Evolutionary conservation across 1,284 basidiomycete species (phyloP).

Genomic region (Austroboletus novae-zelandiae): DNA sequence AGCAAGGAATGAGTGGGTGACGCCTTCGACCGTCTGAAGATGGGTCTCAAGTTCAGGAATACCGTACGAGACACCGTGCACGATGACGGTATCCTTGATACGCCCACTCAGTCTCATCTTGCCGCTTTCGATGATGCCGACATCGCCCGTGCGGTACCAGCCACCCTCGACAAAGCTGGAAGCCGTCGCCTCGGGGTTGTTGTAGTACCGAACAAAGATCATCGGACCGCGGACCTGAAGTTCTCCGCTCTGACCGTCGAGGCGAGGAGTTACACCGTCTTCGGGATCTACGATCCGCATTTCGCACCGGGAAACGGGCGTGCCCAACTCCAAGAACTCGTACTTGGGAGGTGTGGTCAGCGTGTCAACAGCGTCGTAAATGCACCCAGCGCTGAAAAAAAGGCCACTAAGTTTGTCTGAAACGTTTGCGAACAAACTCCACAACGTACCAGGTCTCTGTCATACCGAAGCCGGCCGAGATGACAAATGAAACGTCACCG

Average conservation of each 20-base stretch:
- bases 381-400: slow-evolving; percentile 35
- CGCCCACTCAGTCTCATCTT: slow-evolving; percentile 41
- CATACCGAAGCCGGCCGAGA: slow-evolving; percentile 45
- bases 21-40: slow-evolving; percentile 39
- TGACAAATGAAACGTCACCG: slow-evolving; percentile 29
- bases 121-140: slow-evolving; percentile 37
- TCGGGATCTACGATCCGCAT: slow-evolving; percentile 35
- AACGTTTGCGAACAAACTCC: not conserved
- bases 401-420: not conserved
- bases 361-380: slow-evolving; percentile 33
- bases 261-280: slow-evolving; percentile 28
- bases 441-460: slow-evolving; percentile 39
- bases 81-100: slow-evolving; percentile 45
- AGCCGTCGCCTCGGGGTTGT: slow-evolving; percentile 38
- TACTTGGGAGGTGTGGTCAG: slow-evolving; percentile 13
- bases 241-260: slow-evolving; percentile 34
- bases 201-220: slow-evolving; percentile 41
- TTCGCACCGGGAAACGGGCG: slow-evolving; percentile 23
- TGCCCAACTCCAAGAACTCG: slow-evolving; percentile 33
- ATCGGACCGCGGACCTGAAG: slow-evolving; percentile 41
- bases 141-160: slow-evolving; percentile 46
- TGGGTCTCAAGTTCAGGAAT: slow-evolving; percentile 42
- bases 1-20: slow-evolving; percentile 37
- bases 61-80: slow-evolving; percentile 46
- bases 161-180: slow-evolving; percentile 40